Evolutionary conservation across 345 rosid species (phyloP), one percentile per base, ranked within the genome.

Genomic region (Pugionium cornutum): DNA sequence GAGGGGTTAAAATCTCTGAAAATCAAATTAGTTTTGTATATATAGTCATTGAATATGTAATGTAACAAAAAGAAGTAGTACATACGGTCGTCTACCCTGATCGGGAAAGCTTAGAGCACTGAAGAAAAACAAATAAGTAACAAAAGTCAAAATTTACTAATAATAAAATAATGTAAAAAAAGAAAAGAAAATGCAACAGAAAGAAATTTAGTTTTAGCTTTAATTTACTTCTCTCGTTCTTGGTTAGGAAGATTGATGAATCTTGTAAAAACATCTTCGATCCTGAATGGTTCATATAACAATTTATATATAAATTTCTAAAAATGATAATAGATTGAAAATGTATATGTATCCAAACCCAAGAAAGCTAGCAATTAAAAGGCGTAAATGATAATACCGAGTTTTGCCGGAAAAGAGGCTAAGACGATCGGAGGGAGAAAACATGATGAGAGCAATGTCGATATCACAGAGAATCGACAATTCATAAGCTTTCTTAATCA

Each of bases 401-500:
- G 60, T 81, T 73, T 77, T 83, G 45, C 96, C 90, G 2, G 94
- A 88, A 64, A 86, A 91, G 39, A 84, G 91, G 68, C 80, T 81
- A 49, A 88, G 81, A 6, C 89, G 85, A 28, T 79, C 76, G 1
- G 89, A 88, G 2, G 90, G 85, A 67, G 91, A 88, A 73, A 88
- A 90, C 92, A 88, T 86, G 64, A 86, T 74, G 50, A 90, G 92
- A 44, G 95, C 92, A 69, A 88, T 84, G 51, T 88, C 95, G 64
- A 90, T 84, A 55, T 86, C 95, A 26, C 95, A 84, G 7, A 90
- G 95, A 62, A 87, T 67, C n/a, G 90, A 82, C 69, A 90, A 82
- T 62, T 90, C 97, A 32, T 88, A 90, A 32, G 95, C 97, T 56
- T 90, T 90, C 78, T 90, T 88, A 51, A 90, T 86, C 77, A 90